These are phyloP conservation scores for Trichophyton schoenleinii DNA, from an alignment of 2,329 filamentous ascomycete species.

Conservation along the genomic window DNA sequence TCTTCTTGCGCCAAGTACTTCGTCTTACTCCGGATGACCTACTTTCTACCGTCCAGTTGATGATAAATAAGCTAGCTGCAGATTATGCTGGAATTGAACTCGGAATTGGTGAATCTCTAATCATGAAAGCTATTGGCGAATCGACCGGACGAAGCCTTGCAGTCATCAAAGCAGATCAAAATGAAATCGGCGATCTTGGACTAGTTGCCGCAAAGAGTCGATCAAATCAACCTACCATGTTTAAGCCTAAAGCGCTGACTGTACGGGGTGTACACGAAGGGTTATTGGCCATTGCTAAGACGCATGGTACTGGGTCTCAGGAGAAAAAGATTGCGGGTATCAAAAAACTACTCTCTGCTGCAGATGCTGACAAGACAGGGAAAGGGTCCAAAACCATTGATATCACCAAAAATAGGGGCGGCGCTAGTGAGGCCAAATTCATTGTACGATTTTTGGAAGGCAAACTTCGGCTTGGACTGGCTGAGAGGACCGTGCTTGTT, in stretches of 20 bases:
- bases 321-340: constrained; percentile 84
- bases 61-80: constrained; percentile 96
- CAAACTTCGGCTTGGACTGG: constrained; percentile 80
- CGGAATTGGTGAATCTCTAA: constrained; percentile 94
- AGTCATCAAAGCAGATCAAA: constrained; percentile 89
- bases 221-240: constrained; percentile 93
- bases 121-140: constrained; percentile 98
- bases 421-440: constrained; percentile 87
- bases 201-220: constrained; percentile 91
- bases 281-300: constrained; percentile 75
- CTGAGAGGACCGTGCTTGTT: constrained; percentile 83
- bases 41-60: constrained; percentile 75
- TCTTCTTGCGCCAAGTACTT: constrained; percentile 89
- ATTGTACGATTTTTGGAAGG: constrained; percentile 88
- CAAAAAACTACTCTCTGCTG: constrained; percentile 88
- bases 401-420: constrained; percentile 83
- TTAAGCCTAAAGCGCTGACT: constrained; percentile 86
- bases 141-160: constrained; percentile 75
- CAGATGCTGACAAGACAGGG: constrained; percentile 59
- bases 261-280: constrained; percentile 77
- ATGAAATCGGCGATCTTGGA: constrained; percentile 90
- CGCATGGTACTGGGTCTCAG: constrained; percentile 76
- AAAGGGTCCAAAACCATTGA: constrained; percentile 58
- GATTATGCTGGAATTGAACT: constrained; percentile 95
- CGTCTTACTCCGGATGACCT: constrained; percentile 79